These are phyloP conservation scores for Trichoderma erinaceum DNA, from an alignment of 495 filamentous ascomycete genomes.

Conservation along the genomic window DNA sequence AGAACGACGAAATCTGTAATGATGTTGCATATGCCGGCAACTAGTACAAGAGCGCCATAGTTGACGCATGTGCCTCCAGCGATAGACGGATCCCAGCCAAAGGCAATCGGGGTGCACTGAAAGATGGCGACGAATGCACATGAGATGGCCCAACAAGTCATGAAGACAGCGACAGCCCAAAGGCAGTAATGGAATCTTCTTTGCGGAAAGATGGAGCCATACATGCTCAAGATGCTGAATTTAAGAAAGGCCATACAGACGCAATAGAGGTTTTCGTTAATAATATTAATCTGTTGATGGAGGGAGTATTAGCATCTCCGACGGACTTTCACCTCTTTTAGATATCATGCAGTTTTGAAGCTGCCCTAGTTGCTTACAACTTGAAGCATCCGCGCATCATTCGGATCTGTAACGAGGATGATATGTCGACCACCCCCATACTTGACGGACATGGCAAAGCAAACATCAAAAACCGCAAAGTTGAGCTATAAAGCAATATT, in stretches of 20 bases:
- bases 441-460: neutral
- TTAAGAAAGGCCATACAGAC: conserved; percentile 11
- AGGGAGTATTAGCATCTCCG: neutral
- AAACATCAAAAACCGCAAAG: conserved; percentile 2
- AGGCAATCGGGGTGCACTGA: neutral
- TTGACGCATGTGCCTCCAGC: neutral
- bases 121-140: neutral
- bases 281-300: neutral
- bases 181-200: neutral
- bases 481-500: neutral
- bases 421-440: neutral
- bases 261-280: conserved; percentile 1
- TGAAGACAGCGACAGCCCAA: neutral
- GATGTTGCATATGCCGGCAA: conserved; percentile 5
- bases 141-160: neutral
- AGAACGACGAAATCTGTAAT: neutral
- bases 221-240: conserved; percentile 11
- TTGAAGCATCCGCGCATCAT: neutral
- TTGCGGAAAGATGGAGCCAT: neutral
- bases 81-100: neutral
- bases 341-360: neutral
- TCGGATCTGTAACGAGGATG: neutral
- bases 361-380: neutral
- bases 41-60: neutral
- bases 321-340: neutral